A percentile compares a stretch with the other conserved stretches of the same genome.
Conservation (phyloP, 2,329 filamentous ascomycete species). For the Emergomyces africanus region DNA sequence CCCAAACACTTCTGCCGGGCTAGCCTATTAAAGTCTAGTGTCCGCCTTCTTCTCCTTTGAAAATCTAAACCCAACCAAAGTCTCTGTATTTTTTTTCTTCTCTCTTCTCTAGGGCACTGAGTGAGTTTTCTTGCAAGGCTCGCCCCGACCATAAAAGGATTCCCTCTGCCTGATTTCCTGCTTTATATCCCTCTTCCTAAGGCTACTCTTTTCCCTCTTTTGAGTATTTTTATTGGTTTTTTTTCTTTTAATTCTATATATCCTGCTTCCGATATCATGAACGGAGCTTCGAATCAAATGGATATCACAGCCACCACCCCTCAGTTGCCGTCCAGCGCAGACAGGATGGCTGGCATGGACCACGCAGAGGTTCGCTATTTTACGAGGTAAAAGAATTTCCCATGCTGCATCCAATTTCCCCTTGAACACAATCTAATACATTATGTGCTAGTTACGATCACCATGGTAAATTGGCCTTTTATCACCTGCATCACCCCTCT, state of each 20-base stretch:
- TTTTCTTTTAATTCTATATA: neutral
- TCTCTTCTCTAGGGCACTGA: neutral
- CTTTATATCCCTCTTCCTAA: neutral
- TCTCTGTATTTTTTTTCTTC: neutral
- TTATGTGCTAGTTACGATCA: conserved; percentile 68
- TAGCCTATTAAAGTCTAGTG: neutral
- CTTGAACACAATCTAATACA: conserved; percentile 10
- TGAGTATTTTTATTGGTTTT: neutral
- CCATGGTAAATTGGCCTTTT: conserved; percentile 58
- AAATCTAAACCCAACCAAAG: neutral
- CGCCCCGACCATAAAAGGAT: neutral
- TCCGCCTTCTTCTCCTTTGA: neutral
- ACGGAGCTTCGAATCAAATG: conserved; percentile 12
- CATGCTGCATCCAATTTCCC: neutral
- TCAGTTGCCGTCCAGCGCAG: conserved; percentile 24
- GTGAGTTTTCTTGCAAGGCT: neutral
- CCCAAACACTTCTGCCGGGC: neutral
- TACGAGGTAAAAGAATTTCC: conserved; percentile 59
- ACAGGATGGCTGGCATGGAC: conserved; percentile 50
- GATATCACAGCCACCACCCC: conserved; percentile 15
- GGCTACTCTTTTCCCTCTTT: neutral
- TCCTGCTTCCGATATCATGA: conserved; percentile 16
- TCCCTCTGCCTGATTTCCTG: neutral
- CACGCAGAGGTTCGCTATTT: conserved; percentile 99
- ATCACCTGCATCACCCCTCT: conserved; percentile 8